Base-by-base conservation (phyloP, 2,329 filamentous ascomycete genomes). In the Graphilbum fragrans region DNA sequence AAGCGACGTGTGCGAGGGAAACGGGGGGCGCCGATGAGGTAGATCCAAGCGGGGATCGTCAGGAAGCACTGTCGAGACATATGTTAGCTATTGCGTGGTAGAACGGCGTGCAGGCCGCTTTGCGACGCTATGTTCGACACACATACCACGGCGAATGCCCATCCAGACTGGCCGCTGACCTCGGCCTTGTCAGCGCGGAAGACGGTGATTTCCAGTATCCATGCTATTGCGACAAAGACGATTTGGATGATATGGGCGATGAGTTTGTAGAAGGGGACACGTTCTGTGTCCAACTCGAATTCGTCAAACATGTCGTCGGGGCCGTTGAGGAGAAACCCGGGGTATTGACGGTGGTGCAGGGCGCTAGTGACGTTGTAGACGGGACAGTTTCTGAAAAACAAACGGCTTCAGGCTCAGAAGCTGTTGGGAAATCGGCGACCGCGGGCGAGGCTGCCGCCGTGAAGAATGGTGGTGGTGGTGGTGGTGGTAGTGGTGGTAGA, bases 121-220 rank as follows among this genome's bases (percentile, higher is more conserved):
- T 29, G 25, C 8, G 25, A 29, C 14, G 8, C 25, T 29, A 29
- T 29, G 6, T 12, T 6, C 14, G n/a, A 31, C 21, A 12, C 29
- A 60, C 74, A 45, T 65, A 81, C 77, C 58, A 79, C 65, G 49
- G 64, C 76, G 48, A 81, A 80, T 1, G 73, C 69, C 76, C 77
- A 81, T 46, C 69, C 74, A 56, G 72, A 72, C 47, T 73, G 67
- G 27, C 74, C 74, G 42, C 67, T 69, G 47, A 80, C 66, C 18
- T 54, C 56, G 5, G 72, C 61, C 14, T 63, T 55, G 10, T 66
- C 55, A 41, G 62, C 60, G 33, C 63, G 64, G 53, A 80, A 77
- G 36, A 80, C 66, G 20, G 70, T 64, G 50, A 81, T 77, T 49
- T 74, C 71, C 45, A 81, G 61, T 44, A 68, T 63, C 65, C 74